phyloP scores from a whole-genome alignment of 78 protist species.

The Cavenderia fasciculata region DNA sequence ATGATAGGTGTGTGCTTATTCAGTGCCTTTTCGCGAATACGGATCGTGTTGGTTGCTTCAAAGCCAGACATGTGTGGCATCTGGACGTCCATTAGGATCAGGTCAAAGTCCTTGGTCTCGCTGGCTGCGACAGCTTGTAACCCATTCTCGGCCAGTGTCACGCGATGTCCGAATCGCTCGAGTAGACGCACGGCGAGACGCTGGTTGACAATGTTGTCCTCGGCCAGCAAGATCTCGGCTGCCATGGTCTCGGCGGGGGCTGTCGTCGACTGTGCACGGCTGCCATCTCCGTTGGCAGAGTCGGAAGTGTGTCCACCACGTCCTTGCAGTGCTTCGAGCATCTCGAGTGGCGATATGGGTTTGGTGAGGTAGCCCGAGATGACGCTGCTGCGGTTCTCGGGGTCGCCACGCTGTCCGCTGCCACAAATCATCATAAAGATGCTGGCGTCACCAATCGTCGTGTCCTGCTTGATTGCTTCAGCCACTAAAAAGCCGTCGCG shows the following conservation, averaged over 20 bases:
- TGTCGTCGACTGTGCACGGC: not conserved
- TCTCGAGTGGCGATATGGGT: slow-evolving; percentile 37
- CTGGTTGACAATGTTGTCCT: slow-evolving; percentile 82
- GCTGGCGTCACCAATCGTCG: not conserved
- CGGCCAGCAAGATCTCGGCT: slow-evolving; percentile 74
- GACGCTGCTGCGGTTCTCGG: slow-evolving; percentile 4
- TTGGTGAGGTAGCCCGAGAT: slow-evolving; percentile 63
- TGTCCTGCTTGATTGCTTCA: slow-evolving; percentile 22
- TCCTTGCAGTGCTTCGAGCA: slow-evolving; percentile 38
- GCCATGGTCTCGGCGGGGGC: not conserved
- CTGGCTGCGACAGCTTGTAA: slow-evolving; percentile 74
- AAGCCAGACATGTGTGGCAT: slow-evolving; percentile 93
- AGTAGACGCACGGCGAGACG: slow-evolving; percentile 70
- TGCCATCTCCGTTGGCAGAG: not conserved
- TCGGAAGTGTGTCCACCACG: not conserved
- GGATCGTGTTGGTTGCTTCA: slow-evolving; percentile 81
- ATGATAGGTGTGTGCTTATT: slow-evolving; percentile 75
- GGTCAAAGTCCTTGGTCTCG: slow-evolving; percentile 53
- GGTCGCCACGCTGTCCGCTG: slow-evolving; percentile 68
- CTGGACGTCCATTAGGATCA: slow-evolving; percentile 88
- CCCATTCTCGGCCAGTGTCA: slow-evolving; percentile 77
- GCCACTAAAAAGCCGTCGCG: slow-evolving; percentile 37
- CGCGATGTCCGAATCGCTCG: slow-evolving; percentile 77
- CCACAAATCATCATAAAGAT: slow-evolving; percentile 71
- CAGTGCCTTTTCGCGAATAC: slow-evolving; percentile 35